Evolutionary conservation across 2,329 filamentous ascomycete genomes (phyloP).

Genomic region (Pseudogymnoascus pannorum): DNA sequence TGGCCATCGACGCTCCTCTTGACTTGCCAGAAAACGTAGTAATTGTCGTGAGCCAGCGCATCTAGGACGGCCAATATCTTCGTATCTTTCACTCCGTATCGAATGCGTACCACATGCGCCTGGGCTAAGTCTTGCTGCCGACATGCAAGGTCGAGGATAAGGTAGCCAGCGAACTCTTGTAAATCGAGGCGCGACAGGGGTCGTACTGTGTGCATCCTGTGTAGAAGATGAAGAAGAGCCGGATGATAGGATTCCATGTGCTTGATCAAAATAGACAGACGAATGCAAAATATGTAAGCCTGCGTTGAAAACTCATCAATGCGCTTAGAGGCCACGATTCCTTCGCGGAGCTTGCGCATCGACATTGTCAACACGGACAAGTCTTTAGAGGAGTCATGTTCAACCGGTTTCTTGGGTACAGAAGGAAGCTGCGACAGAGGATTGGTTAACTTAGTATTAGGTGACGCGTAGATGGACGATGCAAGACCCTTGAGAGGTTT

Average conservation of each 20-base stretch:
- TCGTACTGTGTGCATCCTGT: slow-evolving; percentile 58
- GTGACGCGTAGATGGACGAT: slow-evolving; percentile 11
- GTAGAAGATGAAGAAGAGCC: slow-evolving; percentile 72
- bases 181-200: slow-evolving; percentile 66
- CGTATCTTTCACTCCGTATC: slow-evolving; percentile 56
- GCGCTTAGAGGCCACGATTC: slow-evolving; percentile 70
- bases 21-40: slow-evolving; percentile 66
- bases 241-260: slow-evolving; percentile 87
- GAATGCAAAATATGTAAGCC: slow-evolving; percentile 86
- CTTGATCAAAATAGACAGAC: slow-evolving; percentile 70
- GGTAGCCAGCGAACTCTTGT: slow-evolving; percentile 71
- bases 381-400: slow-evolving; percentile 45
- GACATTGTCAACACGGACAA: slow-evolving; percentile 71
- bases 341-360: slow-evolving; percentile 87
- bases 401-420: slow-evolving; percentile 11
- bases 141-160: slow-evolving; percentile 83
- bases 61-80: slow-evolving; percentile 61
- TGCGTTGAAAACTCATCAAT: slow-evolving; percentile 77
- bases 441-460: background rate
- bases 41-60: slow-evolving; percentile 75
- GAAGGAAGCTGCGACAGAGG: slow-evolving; percentile 15
- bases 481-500: slow-evolving; percentile 6
- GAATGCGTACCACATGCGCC: slow-evolving; percentile 60
- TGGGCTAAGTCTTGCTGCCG: slow-evolving; percentile 66
- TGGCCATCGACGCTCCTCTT: slow-evolving; percentile 72